Conservation (phyloP, 2,329 filamentous ascomycete genomes). For the Aspergillus ustus region DNA sequence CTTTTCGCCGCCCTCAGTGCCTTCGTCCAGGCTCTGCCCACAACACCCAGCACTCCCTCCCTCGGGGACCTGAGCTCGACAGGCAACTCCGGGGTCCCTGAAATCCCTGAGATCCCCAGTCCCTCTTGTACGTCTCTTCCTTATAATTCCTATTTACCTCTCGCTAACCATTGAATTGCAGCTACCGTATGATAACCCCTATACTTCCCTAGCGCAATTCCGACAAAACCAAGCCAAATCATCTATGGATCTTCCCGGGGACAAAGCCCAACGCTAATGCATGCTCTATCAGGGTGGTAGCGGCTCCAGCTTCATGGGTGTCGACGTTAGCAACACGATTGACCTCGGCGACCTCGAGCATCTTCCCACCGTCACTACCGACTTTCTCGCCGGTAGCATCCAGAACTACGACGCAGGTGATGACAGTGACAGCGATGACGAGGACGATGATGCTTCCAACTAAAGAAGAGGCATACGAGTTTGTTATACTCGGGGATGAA, state of each 20-base stretch:
- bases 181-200: background rate
- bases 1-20: background rate
- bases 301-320: conserved; percentile 15
- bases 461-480: background rate
- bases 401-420: background rate
- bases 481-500: background rate
- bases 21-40: conserved; percentile 1
- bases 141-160: too few relatives aligned
- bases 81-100: background rate
- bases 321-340: background rate
- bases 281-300: background rate
- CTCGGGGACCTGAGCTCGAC: background rate
- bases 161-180: background rate
- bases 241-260: too few relatives aligned
- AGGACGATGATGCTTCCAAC: background rate
- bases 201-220: background rate
- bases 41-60: background rate
- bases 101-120: background rate
- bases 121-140: background rate
- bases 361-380: background rate
- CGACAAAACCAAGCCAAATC: background rate
- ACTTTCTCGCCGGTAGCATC: conserved; percentile 2
- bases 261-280: background rate
- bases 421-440: background rate
- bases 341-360: conserved; percentile 1